These are phyloP conservation scores for Suillus alpinus DNA, from an alignment of 768 basidiomycete species.

Conservation along the genomic window DNA sequence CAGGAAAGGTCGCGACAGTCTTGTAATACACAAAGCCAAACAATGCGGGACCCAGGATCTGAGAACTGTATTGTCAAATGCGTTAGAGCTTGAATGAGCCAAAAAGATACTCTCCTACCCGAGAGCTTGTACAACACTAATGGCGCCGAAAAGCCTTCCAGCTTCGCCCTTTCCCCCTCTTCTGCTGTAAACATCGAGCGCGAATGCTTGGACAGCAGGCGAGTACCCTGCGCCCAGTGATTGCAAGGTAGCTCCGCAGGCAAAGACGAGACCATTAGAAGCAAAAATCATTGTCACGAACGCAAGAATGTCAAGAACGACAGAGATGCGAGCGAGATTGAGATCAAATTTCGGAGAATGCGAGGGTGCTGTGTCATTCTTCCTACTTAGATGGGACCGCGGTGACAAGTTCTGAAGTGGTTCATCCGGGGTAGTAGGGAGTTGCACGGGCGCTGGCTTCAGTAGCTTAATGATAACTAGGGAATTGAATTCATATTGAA, in stretches of 20 bases:
- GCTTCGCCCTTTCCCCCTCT: slow-evolving; percentile 53
- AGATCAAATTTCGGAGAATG: slow-evolving; percentile 65
- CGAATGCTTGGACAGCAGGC: slow-evolving; percentile 70
- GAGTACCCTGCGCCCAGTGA: slow-evolving; percentile 61
- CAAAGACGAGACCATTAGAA: slow-evolving; percentile 47
- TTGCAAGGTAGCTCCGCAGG: slow-evolving; percentile 43
- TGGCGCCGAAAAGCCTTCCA: slow-evolving; percentile 76
- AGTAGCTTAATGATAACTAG: slow-evolving; percentile 54
- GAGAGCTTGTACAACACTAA: slow-evolving; percentile 72
- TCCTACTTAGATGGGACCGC: slow-evolving; percentile 6
- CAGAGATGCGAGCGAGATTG: slow-evolving; percentile 58
- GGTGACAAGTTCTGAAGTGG: slow-evolving; percentile 10
- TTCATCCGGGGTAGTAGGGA: slow-evolving; percentile 16
- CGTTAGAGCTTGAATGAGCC: background rate
- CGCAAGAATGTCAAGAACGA: slow-evolving; percentile 51
- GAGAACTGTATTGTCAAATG: slow-evolving; percentile 39
- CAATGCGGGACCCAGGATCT: slow-evolving; percentile 68
- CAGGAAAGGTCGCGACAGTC: slow-evolving; percentile 69
- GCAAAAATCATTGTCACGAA: slow-evolving; percentile 52
- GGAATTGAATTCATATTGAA: background rate
- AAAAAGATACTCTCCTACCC: slow-evolving; percentile 37
- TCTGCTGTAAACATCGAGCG: slow-evolving; percentile 61
- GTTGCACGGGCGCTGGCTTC: slow-evolving; percentile 37
- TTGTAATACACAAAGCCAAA: slow-evolving; percentile 70
- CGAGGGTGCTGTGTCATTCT: slow-evolving; percentile 3